Evolutionary conservation across 1,139 yeast species (phyloP).

Genomic region (Geotrichum phurueaensis): DNA sequence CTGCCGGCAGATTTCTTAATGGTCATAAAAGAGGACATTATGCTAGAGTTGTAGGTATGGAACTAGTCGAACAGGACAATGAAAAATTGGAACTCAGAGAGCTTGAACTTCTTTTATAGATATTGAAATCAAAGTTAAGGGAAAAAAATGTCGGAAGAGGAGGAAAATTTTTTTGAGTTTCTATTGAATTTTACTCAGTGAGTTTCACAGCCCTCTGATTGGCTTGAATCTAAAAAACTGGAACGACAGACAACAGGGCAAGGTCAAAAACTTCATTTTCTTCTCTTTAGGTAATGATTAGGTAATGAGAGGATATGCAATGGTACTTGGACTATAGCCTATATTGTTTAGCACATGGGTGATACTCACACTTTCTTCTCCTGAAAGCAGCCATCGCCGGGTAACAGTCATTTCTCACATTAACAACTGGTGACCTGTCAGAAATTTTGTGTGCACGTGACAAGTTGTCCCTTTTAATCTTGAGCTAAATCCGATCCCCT

Average conservation of each 20-base stretch:
- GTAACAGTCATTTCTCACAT: no score
- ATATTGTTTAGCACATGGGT: no score
- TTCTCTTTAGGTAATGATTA: no score
- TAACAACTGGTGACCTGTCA: not conserved
- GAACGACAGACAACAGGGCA: not conserved
- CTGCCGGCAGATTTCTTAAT: conserved; percentile 1
- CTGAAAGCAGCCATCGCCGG: no score
- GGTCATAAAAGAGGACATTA: not conserved
- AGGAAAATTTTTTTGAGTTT: not conserved
- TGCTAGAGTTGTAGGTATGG: not conserved
- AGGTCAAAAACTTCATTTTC: not conserved
- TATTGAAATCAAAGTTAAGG: not conserved
- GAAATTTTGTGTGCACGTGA: not conserved
- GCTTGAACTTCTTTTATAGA: not conserved
- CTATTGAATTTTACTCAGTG: not conserved
- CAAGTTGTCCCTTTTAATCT: not conserved
- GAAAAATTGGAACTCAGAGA: not conserved
- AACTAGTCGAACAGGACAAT: not conserved
- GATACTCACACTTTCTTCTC: no score
- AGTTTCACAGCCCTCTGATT: not conserved
- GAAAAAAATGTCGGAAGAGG: not conserved
- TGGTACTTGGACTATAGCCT: no score
- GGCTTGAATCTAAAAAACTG: not conserved
- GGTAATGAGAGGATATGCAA: no score
- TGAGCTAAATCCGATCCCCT: not conserved